Base-by-base conservation (phyloP, 2,329 filamentous ascomycete species). In the Colletotrichum filicis region DNA sequence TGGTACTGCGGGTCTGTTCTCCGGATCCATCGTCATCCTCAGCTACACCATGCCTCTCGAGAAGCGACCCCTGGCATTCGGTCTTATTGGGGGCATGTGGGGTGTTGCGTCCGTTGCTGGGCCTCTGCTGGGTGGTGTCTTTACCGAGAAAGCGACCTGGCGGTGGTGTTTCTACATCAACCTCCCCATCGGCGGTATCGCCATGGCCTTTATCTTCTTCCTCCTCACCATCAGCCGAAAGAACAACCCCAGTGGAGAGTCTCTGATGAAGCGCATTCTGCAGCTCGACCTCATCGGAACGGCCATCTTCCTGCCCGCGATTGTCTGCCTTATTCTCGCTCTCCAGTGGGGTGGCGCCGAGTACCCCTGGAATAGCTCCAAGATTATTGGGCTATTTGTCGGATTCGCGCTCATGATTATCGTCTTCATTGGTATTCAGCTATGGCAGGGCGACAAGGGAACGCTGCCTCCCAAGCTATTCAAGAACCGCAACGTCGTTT, bases 231-330 rank as follows among this genome's bases (percentile, higher is more conserved):
- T 82, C 76, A 81, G 80, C 70, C 63, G 75, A 74, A 78, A 77
- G 58, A 76, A 80, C 56, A 81, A 82, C 65, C 77, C 80, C 4
- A 76, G 80, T 46, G 71, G 77, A 61, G 74, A 82, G 72, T 76
- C 83, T 30, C 77, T 85, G 60, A 16, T 80, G 28, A 68, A 78
- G 42, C 83, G 86, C 14, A 61, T 89, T 35, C 77, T 82, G 58
- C 82, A 85, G 73, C 81, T 90, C 58, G 89, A 91, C 76, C 78
- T 88, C 28, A 46, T 98, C 11, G 88, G 89, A 32, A 85, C 85
- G 2, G 78, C 79, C n/a, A 79, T 89, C 71, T 84, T 90, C 76
- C 83, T 89, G 32, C 87, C 88, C 1, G 84, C 85, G 49, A 83
- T 90, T 58, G 78, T 90, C 73, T 87, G 85, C 75, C 81, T 90